Conservation (phyloP, 176 grass and related monocot genomes). For the Oryza rufipogon region DNA sequence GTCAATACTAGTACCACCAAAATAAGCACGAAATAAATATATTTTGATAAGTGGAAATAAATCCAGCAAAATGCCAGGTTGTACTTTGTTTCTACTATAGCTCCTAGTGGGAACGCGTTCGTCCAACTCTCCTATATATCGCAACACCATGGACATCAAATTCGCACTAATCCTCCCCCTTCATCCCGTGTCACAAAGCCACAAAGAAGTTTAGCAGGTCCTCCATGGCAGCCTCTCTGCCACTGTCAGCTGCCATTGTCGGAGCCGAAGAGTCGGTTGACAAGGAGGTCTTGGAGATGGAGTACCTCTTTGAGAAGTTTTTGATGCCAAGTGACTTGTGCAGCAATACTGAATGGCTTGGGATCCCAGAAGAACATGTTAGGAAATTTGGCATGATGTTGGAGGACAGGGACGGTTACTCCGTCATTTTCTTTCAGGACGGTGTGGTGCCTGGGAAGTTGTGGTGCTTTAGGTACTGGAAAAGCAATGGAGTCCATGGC, state of each 20-base stretch:
- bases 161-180: too few relatives aligned
- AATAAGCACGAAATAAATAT: too few relatives aligned
- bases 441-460: conserved; percentile 55
- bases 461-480: conserved; percentile 68
- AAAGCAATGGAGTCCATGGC: conserved; percentile 43
- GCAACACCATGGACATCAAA: too few relatives aligned
- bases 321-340: background rate
- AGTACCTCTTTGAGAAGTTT: conserved; percentile 14
- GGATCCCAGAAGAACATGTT: background rate
- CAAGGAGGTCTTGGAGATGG: background rate
- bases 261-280: background rate
- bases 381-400: conserved; percentile 29
- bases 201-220: too few relatives aligned
- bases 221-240: background rate
- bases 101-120: too few relatives aligned
- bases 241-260: background rate
- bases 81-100: too few relatives aligned
- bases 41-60: too few relatives aligned
- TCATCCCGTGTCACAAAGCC: too few relatives aligned
- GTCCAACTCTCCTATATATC: too few relatives aligned
- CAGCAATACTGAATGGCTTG: background rate
- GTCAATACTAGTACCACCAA: too few relatives aligned
- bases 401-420: conserved; percentile 24
- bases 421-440: conserved; percentile 54
- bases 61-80: too few relatives aligned